Conservation (phyloP, 495 filamentous ascomycete genomes). For the Neurospora sp. region DNA sequence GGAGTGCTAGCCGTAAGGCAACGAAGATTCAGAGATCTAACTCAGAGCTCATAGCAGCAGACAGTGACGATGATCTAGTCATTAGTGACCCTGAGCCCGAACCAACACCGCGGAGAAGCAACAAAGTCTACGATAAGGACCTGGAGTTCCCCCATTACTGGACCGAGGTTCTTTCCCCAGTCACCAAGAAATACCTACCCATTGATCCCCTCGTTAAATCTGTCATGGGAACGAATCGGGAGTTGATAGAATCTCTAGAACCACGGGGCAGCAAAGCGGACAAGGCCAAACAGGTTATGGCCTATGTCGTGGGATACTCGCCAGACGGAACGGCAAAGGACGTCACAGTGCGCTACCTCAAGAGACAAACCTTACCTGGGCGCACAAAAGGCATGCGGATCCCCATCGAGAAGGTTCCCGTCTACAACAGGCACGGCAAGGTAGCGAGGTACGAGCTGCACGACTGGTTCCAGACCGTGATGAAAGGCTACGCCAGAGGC, state of each 20-base stretch:
- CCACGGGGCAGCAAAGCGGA: constrained; percentile 73
- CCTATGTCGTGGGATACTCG: constrained; percentile 83
- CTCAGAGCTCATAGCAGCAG: constrained; percentile 27
- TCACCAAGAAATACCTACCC: constrained; percentile 64
- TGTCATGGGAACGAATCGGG: constrained; percentile 55
- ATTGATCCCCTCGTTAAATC: constrained; percentile 66
- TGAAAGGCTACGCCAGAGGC: constrained; percentile 62
- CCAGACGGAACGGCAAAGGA: constrained; percentile 86
- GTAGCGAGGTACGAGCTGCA: constrained; percentile 57
- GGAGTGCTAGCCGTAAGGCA: constrained; percentile 39
- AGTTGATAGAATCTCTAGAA: constrained; percentile 68
- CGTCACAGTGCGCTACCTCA: constrained; percentile 87
- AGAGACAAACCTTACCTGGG: constrained; percentile 72
- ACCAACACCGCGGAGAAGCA: constrained; percentile 10
- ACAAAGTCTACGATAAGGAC: constrained; percentile 50
- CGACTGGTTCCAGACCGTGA: constrained; percentile 78
- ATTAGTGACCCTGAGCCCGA: constrained; percentile 22
- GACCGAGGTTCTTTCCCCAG: constrained; percentile 77
- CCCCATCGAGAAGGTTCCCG: constrained; percentile 62
- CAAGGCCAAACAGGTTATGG: constrained; percentile 78
- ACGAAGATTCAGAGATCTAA: constrained; percentile 15
- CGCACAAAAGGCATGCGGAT: constrained; percentile 83
- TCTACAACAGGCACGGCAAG: constrained; percentile 64
- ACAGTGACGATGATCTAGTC: constrained; percentile 33
- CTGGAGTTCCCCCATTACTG: constrained; percentile 84